Conservation (phyloP, 352 stramenopile species). For the Phytophthora chlamydospora region DNA sequence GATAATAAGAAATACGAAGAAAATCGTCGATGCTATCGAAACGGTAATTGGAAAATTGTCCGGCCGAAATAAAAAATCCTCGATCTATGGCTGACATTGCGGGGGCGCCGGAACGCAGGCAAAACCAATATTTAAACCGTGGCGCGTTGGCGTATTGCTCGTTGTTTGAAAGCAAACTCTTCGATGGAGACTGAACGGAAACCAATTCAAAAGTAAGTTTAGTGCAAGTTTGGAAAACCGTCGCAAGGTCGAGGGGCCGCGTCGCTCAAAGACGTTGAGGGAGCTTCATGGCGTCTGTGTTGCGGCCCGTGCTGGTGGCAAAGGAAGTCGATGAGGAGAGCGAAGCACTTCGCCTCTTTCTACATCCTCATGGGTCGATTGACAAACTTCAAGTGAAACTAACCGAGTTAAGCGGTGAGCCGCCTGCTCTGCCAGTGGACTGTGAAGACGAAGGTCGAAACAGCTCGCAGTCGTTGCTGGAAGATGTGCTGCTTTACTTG, state of each 20-base stretch:
- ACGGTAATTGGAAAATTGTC: too few species aligned
- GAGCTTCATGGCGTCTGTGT: slow-evolving; percentile 19
- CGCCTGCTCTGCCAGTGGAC: slow-evolving; percentile 11
- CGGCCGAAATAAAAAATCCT: too few species aligned
- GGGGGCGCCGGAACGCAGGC: too few species aligned
- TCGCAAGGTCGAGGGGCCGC: slow-evolving; percentile 4
- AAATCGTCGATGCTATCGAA: too few species aligned
- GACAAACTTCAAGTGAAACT: slow-evolving; percentile 9
- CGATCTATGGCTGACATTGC: too few species aligned
- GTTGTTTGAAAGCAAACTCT: too few species aligned
- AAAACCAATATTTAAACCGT: too few species aligned
- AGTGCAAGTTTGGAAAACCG: background rate
- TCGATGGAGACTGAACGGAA: too few species aligned
- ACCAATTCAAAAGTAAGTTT: too few species aligned
- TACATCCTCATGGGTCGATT: slow-evolving; percentile 7
- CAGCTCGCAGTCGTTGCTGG: slow-evolving; percentile 32
- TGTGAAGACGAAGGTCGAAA: slow-evolving; percentile 9
- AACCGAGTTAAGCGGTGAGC: slow-evolving; percentile 12
- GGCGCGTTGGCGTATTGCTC: too few species aligned
- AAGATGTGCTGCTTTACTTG: slow-evolving; percentile 43
- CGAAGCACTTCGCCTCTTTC: slow-evolving; percentile 16
- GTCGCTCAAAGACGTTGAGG: background rate
- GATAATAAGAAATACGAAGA: too few species aligned
- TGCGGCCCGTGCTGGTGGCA: slow-evolving; percentile 19
- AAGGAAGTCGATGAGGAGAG: slow-evolving; percentile 8